phyloP scores from a whole-genome alignment of 2,329 filamentous ascomycete genomes.

The Apiospora marii region DNA sequence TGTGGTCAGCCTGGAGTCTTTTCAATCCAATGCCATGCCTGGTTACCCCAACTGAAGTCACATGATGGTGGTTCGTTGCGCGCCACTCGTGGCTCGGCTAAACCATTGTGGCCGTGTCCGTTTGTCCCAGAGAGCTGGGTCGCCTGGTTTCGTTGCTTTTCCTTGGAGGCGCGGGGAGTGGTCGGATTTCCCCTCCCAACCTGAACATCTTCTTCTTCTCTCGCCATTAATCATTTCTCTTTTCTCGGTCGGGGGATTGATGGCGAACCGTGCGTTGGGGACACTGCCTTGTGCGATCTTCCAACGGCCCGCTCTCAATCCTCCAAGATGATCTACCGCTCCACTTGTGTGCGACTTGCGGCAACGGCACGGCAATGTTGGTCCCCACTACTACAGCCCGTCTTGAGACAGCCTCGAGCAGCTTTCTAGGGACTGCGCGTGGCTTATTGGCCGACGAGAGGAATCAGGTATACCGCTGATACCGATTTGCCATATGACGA shows the following conservation, averaged over 20 bases:
- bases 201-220: not conserved
- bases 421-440: not conserved
- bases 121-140: not conserved
- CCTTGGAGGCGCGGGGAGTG: not conserved
- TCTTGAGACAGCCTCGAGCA: not conserved
- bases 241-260: not conserved
- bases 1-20: no score
- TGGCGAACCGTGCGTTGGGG: not conserved
- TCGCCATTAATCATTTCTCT: not conserved
- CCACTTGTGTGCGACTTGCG: not conserved
- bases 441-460: not conserved
- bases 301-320: not conserved
- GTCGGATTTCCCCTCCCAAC: conserved; percentile 4
- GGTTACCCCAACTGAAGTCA: not conserved
- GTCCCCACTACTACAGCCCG: not conserved
- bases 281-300: not conserved
- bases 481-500: not conserved
- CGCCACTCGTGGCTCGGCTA: not conserved
- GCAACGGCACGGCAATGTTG: not conserved
- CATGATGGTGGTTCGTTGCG: not conserved
- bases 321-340: not conserved
- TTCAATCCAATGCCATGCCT: no score
- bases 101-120: not conserved
- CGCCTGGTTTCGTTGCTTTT: not conserved
- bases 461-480: not conserved